Base-by-base conservation (phyloP, 192 early-diverging fungal species). In the Neocallimastix lanati region DNA sequence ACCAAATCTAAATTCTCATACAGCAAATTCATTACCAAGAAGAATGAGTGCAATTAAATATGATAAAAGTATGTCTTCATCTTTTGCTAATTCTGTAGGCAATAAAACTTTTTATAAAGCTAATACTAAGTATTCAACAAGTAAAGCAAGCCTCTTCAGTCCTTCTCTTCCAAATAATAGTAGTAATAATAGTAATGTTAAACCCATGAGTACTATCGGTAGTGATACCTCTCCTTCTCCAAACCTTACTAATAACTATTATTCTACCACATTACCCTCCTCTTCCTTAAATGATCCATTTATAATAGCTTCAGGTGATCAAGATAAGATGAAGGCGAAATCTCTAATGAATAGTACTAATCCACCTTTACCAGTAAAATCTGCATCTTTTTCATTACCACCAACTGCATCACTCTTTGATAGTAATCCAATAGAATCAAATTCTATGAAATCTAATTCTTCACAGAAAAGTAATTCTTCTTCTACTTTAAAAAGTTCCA, bases 51-150 rank as follows among this genome's bases (percentile, higher is more conserved):
- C 81, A 76, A 7, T 81, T 29, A 29, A 35, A 76, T 25, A 2
- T 37, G 81, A 81, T 11, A 81, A 29, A 15, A 29, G 12, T 82
- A 21, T 82, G 3, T 21, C 81, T 83, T 29, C 67, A 4, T n/a
- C 79, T 33, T 18, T 50, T 21, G 1, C 40, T 13, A 50, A n/a
- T n/a, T n/a, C n/a, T n/a, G n/a, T n/a, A n/a, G n/a, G n/a, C n/a
- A n/a, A 50, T 21, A 50, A 50, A 2, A 21, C 25, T n/a, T 67
- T 67, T 25, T 67, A n/a, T 67, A 67, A 67, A 67, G 7, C 50
- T 11, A 9, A 5, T n/a, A 67, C 6, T 67, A 67, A 67, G 9
- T 67, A n/a, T n/a, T 25, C 50, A 67, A 18, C 25, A 11, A 67
- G n/a, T 21, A 67, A 67, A 21, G 25, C 50, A 4, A 67, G 9